Evolutionary conservation across 1,139 yeast species (phyloP).

Genomic region (Geotrichum siamense): DNA sequence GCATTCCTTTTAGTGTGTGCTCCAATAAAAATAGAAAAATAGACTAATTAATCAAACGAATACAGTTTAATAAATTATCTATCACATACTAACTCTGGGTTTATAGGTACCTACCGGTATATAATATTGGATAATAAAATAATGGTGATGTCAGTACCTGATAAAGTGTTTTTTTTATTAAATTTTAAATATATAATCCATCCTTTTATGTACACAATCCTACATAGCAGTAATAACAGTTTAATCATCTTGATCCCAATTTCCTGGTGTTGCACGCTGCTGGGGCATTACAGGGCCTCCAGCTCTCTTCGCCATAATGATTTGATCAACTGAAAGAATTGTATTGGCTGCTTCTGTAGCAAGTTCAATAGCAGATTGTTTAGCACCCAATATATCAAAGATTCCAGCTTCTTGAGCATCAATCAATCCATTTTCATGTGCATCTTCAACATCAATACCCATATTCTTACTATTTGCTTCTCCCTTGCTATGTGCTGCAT

Average conservation of each 20-base stretch:
- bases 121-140: too few relatives aligned
- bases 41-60: too few relatives aligned
- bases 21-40: too few relatives aligned
- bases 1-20: too few relatives aligned
- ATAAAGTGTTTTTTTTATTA: too few relatives aligned
- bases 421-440: conserved; percentile 54
- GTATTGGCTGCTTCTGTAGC: conserved; percentile 96
- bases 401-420: conserved; percentile 67
- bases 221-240: too few relatives aligned
- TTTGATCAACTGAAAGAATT: conserved; percentile 82
- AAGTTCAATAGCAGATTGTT: conserved; percentile 79
- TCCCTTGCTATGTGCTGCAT: conserved; percentile 63
- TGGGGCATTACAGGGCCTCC: conserved; percentile 95
- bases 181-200: too few relatives aligned
- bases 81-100: too few relatives aligned
- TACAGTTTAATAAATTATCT: too few relatives aligned
- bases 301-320: conserved; percentile 90
- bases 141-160: too few relatives aligned
- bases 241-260: conserved; percentile 94
- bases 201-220: not conserved
- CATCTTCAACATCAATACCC: conserved; percentile 70
- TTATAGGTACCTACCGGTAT: too few relatives aligned
- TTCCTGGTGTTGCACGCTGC: conserved; percentile 74
- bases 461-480: conserved; percentile 31
- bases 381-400: conserved; percentile 71